Evolutionary conservation across 2,329 filamentous ascomycete species (phyloP).

Genomic region (Xylaria sp.): DNA sequence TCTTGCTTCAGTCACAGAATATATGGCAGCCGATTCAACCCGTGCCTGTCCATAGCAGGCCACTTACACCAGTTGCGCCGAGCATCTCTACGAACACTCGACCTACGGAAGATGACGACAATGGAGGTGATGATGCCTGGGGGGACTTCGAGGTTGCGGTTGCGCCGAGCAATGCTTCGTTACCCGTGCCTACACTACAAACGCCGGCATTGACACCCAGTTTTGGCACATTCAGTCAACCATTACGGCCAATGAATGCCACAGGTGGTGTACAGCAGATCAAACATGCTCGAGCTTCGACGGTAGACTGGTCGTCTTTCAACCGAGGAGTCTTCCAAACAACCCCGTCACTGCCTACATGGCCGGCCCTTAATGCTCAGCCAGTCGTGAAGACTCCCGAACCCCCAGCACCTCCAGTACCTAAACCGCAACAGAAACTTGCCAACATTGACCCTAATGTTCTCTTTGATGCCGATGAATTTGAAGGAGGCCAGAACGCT

Average conservation of each 20-base stretch:
- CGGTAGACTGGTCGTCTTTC: conserved; percentile 50
- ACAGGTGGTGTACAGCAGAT: conserved; percentile 20
- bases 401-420: neutral
- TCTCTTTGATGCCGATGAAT: conserved; percentile 61
- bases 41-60: conserved; percentile 13
- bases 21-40: conserved; percentile 29
- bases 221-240: neutral
- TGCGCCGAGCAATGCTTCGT: conserved; percentile 37
- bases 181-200: conserved; percentile 19
- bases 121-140: conserved; percentile 59
- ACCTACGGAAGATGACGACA: conserved; percentile 36
- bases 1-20: conserved; percentile 13
- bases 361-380: conserved; percentile 11
- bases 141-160: conserved; percentile 62
- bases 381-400: conserved; percentile 4
- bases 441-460: conserved; percentile 45
- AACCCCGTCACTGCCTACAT: conserved; percentile 10
- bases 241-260: neutral
- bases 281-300: conserved; percentile 43
- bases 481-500: conserved; percentile 38
- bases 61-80: conserved; percentile 8
- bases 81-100: conserved; percentile 10
- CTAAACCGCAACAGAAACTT: conserved; percentile 16
- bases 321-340: conserved; percentile 40
- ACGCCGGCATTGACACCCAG: neutral